A percentile compares a stretch with the other conserved stretches of the same genome.
Evolutionary conservation across 345 rosid species (phyloP).

Genomic region (Pugionium dolabratum): DNA sequence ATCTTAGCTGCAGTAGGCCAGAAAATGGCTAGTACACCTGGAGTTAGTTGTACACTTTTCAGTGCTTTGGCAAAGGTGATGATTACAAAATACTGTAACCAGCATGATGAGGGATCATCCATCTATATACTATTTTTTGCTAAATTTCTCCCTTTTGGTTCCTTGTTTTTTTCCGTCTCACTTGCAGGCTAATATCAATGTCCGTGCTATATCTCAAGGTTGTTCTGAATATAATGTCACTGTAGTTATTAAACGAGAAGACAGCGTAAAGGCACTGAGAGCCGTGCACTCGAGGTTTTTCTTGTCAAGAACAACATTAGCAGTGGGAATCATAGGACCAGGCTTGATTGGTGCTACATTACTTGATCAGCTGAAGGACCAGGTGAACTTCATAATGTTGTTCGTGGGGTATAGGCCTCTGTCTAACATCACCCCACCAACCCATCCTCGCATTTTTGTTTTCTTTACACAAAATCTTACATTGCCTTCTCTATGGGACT

Average conservation of each 20-base stretch:
- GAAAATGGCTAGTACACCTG: conserved; percentile 99
- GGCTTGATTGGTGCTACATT: conserved; percentile 92
- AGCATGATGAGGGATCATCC: conserved; percentile 1
- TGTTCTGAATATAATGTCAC: conserved; percentile 98
- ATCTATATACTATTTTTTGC: neutral
- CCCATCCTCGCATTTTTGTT: neutral
- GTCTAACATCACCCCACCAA: too few species aligned
- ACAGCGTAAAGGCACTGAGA: conserved; percentile 87
- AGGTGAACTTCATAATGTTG: conserved; percentile 50
- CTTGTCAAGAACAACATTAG: conserved; percentile 88
- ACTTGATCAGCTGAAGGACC: conserved; percentile 95
- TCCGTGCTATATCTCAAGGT: conserved; percentile 99
- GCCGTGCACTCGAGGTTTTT: conserved; percentile 98
- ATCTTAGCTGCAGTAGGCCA: conserved; percentile 97
- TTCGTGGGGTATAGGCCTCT: neutral
- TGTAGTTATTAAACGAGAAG: conserved; percentile 84
- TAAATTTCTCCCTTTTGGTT: conserved; percentile 4
- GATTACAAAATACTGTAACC: conserved; percentile 11
- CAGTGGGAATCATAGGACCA: conserved; percentile 94
- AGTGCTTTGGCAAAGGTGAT: conserved; percentile 92
- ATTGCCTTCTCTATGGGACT: neutral
- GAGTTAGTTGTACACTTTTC: conserved; percentile 97
- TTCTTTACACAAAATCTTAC: neutral
- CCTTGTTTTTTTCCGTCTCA: conserved; percentile 5
- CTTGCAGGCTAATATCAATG: conserved; percentile 86